Conservation (phyloP, 2,329 filamentous ascomycete genomes). For the Chaetomiaceae sp. region DNA sequence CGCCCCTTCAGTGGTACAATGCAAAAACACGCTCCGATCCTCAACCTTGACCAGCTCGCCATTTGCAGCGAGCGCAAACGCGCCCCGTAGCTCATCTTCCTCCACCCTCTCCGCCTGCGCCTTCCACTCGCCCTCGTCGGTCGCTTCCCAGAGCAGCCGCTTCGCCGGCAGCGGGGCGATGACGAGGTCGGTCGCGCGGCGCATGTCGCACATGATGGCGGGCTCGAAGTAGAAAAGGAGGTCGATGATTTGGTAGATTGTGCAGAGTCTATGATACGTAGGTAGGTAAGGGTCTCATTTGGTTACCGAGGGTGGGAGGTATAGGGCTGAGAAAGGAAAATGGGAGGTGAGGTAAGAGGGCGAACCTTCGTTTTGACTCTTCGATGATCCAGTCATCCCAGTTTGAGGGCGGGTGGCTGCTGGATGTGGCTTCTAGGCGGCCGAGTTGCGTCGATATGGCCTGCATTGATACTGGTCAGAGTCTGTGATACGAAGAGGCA, state of each 20-base stretch:
- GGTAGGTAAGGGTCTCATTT: too few species aligned
- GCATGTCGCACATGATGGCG: background rate
- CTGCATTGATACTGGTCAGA: too few species aligned
- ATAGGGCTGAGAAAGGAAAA: too few species aligned
- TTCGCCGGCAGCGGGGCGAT: constrained; percentile 1
- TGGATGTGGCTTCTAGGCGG: background rate
- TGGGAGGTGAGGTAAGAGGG: background rate
- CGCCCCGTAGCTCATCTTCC: background rate
- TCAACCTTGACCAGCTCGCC: background rate
- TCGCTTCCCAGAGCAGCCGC: constrained; percentile 1
- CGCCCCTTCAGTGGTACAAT: background rate
- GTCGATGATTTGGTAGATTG: background rate
- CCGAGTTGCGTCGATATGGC: background rate
- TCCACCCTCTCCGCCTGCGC: background rate
- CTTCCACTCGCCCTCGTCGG: background rate
- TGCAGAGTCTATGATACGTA: background rate
- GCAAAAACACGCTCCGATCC: background rate
- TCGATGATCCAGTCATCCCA: constrained; percentile 3
- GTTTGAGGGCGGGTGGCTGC: too few species aligned
- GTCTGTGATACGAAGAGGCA: background rate
- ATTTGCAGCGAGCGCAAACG: background rate
- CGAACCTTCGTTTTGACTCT: background rate
- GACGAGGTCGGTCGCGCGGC: background rate
- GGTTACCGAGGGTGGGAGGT: too few species aligned
- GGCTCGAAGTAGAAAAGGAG: background rate